Evolutionary conservation across 2,329 filamentous ascomycete species (phyloP), one percentile per base, ranked within the genome.

Genomic region (Dactylonectria macrodidyma): DNA sequence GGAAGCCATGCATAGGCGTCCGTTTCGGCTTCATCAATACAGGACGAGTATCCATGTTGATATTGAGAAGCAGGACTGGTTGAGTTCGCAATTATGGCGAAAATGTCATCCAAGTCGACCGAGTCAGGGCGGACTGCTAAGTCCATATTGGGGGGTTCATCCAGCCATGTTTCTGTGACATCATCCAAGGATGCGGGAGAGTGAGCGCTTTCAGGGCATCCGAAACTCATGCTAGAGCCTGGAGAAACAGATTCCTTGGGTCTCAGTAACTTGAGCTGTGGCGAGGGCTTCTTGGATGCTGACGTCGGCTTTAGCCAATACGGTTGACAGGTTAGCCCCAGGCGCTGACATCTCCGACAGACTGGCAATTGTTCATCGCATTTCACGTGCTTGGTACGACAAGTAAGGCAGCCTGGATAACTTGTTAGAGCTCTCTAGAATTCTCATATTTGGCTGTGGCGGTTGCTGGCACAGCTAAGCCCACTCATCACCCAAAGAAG

Each of bases 361-460:
- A 26, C 22, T 2, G 58, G 58, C 10, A 61, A 41, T 41, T 46
- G 33, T 22, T 61, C 58, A 8, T 61, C 58, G 24, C 58, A 61
- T 19, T 61, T 61, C n/a, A 61, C 58, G 22, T 61, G 58, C 16
- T 61, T 61, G 6, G 33, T 33, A 2, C 58, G n/a, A 34, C 58
- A 61, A 5, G 46, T 48, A 6, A 61, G 33, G 16, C 58, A 61
- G 10, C 58, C 58, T 61, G 55, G 16, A 30, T 16, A 10, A 30
- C 2, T 5, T 51, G 58, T 52, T 9, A 54, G 47, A 26, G n/a
- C 16, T 1, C 16, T 2, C n/a, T n/a, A n/a, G 16, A 8, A 30
- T 4, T 30, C 26, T 19, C 26, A 7, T 30, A 30, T 30, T 7
- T 30, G 26, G 26, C 26, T 30, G 26, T 7, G 7, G 26, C 2